These are phyloP conservation scores for Arabidopsis hybrid DNA, from an alignment of 441 rosid genomes.

Conservation along the genomic window DNA sequence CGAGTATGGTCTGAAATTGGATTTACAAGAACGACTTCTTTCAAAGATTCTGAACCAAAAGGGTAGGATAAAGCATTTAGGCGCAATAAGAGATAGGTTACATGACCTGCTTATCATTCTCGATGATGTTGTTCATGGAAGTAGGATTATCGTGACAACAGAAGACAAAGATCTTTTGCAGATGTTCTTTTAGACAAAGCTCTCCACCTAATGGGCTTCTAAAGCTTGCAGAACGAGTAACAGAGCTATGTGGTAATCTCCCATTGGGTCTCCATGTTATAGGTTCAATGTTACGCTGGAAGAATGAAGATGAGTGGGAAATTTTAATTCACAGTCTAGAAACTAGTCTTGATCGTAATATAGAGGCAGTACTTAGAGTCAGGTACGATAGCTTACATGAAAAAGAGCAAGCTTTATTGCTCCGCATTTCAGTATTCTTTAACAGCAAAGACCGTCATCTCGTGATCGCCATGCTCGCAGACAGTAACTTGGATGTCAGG, in stretches of 20 bases:
- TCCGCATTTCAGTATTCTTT: neutral
- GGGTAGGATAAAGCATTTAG: conserved; percentile 7
- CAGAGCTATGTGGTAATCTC: conserved; percentile 7
- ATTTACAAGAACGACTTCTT: conserved; percentile 13
- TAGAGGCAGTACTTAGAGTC: neutral
- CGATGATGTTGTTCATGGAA: conserved; percentile 25
- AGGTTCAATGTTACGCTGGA: conserved; percentile 10
- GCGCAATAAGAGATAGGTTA: conserved; percentile 24
- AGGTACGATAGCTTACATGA: neutral
- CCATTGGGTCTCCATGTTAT: conserved; percentile 10
- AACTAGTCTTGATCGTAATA: conserved; percentile 35
- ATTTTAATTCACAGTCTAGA: neutral
- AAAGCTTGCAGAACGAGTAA: neutral
- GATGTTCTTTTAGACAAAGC: neutral
- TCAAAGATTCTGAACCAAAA: conserved; percentile 1
- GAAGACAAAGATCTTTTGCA: conserved; percentile 16
- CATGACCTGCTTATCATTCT: conserved; percentile 9
- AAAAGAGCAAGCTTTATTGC: neutral
- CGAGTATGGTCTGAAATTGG: neutral
- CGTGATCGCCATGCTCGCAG: neutral
- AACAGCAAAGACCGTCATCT: neutral
- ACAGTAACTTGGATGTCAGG: neutral
- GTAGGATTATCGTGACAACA: conserved; percentile 3
- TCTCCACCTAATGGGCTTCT: neutral
- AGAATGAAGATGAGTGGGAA: neutral